Evolutionary conservation across 208 protist species (phyloP).

Genomic region (Trichomonas tenax): DNA sequence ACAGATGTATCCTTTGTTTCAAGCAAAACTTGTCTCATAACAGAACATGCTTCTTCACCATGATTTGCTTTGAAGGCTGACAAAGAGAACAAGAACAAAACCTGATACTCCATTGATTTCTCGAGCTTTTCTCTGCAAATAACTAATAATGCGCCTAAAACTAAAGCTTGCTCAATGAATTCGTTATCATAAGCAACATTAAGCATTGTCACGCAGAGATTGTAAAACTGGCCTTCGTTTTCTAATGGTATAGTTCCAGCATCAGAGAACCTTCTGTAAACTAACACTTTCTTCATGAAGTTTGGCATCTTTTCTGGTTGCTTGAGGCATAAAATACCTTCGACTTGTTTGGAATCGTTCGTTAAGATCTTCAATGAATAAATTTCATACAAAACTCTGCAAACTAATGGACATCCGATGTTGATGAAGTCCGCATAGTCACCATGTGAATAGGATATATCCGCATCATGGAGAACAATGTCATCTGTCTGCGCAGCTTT

Average conservation of each 20-base stretch:
- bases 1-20: background rate
- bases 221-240: background rate
- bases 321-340: background rate
- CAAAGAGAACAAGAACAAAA: background rate
- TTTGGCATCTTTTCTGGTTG: background rate
- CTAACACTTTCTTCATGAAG: background rate
- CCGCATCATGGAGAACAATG: background rate
- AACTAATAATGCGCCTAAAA: background rate
- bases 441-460: background rate
- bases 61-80: background rate
- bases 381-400: constrained; percentile 1
- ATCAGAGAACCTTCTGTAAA: background rate
- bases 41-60: background rate
- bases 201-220: background rate
- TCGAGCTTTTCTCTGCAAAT: background rate
- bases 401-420: background rate
- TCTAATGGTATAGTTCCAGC: background rate
- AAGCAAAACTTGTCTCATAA: background rate
- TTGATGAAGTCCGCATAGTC: background rate
- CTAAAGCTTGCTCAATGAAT: background rate
- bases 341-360: background rate
- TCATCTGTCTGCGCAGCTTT: background rate
- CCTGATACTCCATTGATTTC: background rate
- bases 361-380: background rate
- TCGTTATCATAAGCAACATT: background rate